Evolutionary conservation across 495 filamentous ascomycete genomes (phyloP).

Genomic region (Xylaria telfairii): DNA sequence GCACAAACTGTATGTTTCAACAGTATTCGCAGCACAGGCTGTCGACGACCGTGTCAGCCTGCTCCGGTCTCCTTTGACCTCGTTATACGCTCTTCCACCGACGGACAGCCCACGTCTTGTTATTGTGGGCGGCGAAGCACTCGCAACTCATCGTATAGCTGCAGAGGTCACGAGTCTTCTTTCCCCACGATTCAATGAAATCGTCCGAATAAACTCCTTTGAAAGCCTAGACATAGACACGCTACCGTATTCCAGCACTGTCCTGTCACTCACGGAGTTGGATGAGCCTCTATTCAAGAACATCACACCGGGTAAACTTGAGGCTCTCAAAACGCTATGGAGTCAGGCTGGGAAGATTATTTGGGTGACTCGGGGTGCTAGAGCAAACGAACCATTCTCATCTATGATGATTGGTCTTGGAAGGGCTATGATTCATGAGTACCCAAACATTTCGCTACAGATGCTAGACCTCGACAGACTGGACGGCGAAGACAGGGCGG

Average conservation of each 20-base stretch:
- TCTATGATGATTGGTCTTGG: neutral
- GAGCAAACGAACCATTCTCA: neutral
- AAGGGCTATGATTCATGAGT: neutral
- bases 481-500: neutral
- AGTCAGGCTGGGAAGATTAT: neutral
- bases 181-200: no score
- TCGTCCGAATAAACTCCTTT: no score
- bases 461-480: neutral
- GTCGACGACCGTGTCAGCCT: slow-evolving; percentile 39
- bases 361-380: neutral
- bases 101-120: no score
- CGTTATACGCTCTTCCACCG: no score
- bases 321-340: neutral
- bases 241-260: neutral
- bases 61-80: slow-evolving; percentile 5
- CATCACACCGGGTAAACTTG: neutral
- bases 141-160: no score
- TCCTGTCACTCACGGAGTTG: neutral
- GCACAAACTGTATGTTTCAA: no score
- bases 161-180: no score
- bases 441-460: neutral
- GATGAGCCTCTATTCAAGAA: neutral
- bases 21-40: slow-evolving; percentile 51
- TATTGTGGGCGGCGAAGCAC: no score
- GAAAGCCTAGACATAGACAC: no score